Conservation (phyloP, 2,329 filamentous ascomycete species). For the Spiromastix sp. region DNA sequence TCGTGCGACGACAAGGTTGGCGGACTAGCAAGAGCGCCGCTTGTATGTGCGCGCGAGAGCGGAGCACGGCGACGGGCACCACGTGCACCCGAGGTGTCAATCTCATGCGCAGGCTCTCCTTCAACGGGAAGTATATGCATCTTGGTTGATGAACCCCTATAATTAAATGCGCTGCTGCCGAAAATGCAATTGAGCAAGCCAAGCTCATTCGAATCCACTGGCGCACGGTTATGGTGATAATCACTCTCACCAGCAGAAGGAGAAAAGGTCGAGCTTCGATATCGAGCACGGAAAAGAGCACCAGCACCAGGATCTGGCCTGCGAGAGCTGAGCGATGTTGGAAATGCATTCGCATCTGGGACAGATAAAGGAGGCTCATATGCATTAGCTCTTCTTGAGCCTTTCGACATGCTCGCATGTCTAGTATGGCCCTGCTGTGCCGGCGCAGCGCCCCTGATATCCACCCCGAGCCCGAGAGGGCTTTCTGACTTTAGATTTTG, state of each 20-base stretch:
- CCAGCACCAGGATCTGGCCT: constrained; percentile 23
- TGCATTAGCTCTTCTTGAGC: constrained; percentile 23
- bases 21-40: constrained; percentile 18
- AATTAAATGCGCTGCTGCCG: constrained; percentile 47
- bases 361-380: constrained; percentile 22
- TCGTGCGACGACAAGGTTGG: constrained; percentile 14
- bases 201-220: constrained; percentile 41
- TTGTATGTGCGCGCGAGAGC: constrained; percentile 28
- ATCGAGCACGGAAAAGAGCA: constrained; percentile 32
- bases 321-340: constrained; percentile 9
- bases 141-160: constrained; percentile 50
- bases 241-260: constrained; percentile 23
- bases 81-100: constrained; percentile 11
- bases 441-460: constrained; percentile 22
- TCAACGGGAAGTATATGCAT: constrained; percentile 45
- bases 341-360: constrained; percentile 18
- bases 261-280: constrained; percentile 36
- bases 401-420: constrained; percentile 28
- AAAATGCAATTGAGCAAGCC: constrained; percentile 50
- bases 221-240: constrained; percentile 24
- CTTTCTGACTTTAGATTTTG: constrained; percentile 19
- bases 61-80: constrained; percentile 19
- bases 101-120: constrained; percentile 20
- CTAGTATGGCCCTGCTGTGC: constrained; percentile 24
- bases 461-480: constrained; percentile 25